Evolutionary conservation across 2,329 filamentous ascomycete genomes (phyloP), one percentile per base, ranked within the genome.

Genomic region (Escovopsis sp.): DNA sequence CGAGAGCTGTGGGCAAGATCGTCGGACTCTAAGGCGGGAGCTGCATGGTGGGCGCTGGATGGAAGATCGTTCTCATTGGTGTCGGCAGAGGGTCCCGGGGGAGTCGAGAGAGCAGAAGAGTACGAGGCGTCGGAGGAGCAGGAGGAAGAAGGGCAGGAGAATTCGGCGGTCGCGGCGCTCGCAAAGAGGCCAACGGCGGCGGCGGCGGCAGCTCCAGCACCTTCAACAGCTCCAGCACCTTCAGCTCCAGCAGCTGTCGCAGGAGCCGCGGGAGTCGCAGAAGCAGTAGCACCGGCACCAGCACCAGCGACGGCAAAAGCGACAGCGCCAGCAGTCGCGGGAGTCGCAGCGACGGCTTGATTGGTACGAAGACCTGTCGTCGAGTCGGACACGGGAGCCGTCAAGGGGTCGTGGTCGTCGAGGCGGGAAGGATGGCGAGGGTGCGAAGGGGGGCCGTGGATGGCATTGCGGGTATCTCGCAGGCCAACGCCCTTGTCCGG

Each of bases 1-100:
- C 57, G 57, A 48, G 66, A 67, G 50, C 57, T 62, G 45, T 62
- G 63, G 55, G 72, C 72, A 53, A 70, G 72, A 50, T 68, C 60
- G 62, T 69, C 66, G 45, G 68, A 65, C 46, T 68, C 62, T 54
- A 63, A 50, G 47, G 59, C 42, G 46, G 57, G 56, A 50, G 55
- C 50, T 43, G 53, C 55, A 59, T 61, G 55, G 36, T 55, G 50
- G 38, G 33, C 38, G 33, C 34, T 33, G 29, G 19, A 29, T 28
- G 45, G 35, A 39, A 36, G 39, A 38, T 50, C 35, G 39, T 41
- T 35, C 40, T 36, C 31, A 4, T 33, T 23, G 32, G 17, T 19
- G 26, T 33, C 8, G 15, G 32, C 17, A 30, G 21, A 34, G 18
- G 27, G 11, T 21, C 15, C 27, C 7, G 27, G 29, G 16, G 35